Base-by-base conservation (phyloP, 805 yeast species). In the Starmera quercuum region DNA sequence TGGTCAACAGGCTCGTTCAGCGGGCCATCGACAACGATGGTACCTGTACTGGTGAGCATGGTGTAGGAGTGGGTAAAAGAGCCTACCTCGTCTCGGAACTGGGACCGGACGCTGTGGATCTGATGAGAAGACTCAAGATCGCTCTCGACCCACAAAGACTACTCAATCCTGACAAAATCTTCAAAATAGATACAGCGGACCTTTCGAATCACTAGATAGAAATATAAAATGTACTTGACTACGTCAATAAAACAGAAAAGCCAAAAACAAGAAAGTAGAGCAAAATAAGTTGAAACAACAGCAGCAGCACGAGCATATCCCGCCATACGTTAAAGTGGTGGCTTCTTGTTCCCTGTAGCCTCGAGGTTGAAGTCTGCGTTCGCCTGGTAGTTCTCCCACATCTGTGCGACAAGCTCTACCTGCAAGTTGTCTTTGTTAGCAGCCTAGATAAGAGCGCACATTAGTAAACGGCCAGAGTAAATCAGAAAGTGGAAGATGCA, bases 1-100 rank as follows among this genome's bases (percentile, higher is more conserved):
- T 80, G 10, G 78, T 80, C 11, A 66, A 68, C 19, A 63, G 71
- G 32, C 76, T 84, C 81, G 82, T 81, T 31, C 49, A 66, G 29
- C 53, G 78, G 26, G 94, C 90, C 0, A 58, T 84, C 13, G 68
- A 61, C 2, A 69, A 77, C 25, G 94, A 83, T 34, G 94, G 95
- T 2, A 84, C 95, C 2, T 78, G 86, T 44, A 80, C 87, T 5
- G 95, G 95, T 23, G 95, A 84, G 49, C 95, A 84, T 51, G 95
- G 95, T 11, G 73, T 85, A 26, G 95, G 95, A 7, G 68, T 78
- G 28, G 88, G 90, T 24, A 84, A 84, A 49, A 59, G 88, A 41
- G 71, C 69, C 20, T 75, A 66, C 38, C 54, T 84, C 22, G 59
- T 66, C 20, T 58, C 62, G 36, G 95, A 84, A 53, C 57, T 84